A percentile compares a stretch with the other conserved stretches of the same genome.
Conservation (phyloP, 1,284 basidiomycete species). For the Microbotryomycetes sp. region DNA sequence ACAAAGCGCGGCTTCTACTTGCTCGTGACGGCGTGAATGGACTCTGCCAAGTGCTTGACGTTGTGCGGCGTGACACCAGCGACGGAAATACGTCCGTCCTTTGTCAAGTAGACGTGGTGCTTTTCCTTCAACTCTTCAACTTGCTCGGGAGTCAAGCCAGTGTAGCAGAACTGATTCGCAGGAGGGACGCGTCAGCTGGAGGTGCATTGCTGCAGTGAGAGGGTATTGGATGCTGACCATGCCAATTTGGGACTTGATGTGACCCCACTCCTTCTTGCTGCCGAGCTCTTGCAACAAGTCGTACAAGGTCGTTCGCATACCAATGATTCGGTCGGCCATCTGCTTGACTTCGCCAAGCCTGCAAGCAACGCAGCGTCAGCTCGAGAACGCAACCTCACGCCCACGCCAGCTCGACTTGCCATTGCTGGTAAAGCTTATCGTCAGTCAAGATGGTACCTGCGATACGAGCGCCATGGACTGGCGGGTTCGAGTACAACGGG, state of each 20-base stretch:
- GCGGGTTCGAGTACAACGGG: conserved; percentile 98
- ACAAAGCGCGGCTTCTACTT: too few species aligned
- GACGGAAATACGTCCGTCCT: conserved; percentile 26
- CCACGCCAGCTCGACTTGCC: too few species aligned
- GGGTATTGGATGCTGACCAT: conserved; percentile 49
- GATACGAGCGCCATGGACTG: conserved; percentile 58
- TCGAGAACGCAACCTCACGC: too few species aligned
- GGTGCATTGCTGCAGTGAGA: too few species aligned
- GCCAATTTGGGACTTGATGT: conserved; percentile 83
- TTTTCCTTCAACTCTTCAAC: conserved; percentile 64
- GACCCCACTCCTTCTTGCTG: conserved; percentile 62
- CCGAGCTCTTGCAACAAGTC: conserved; percentile 70
- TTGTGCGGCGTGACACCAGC: conserved; percentile 79
- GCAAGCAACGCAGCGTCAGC: too few species aligned
- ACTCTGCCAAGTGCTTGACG: conserved; percentile 66
- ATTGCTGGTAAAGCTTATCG: conserved; percentile 42
- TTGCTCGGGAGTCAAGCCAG: conserved; percentile 48
- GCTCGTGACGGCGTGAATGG: conserved; percentile 56
- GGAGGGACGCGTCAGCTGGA: background rate
- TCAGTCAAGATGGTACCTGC: conserved; percentile 44
- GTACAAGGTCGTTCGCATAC: conserved; percentile 76
- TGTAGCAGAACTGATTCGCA: conserved; percentile 1
- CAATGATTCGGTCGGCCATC: conserved; percentile 87
- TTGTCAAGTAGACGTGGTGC: conserved; percentile 83
- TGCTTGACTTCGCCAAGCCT: conserved; percentile 63